Evolutionary conservation across 345 rosid genomes (phyloP), one percentile per base, ranked within the genome.

Genomic region (Linum usitatissimum): DNA sequence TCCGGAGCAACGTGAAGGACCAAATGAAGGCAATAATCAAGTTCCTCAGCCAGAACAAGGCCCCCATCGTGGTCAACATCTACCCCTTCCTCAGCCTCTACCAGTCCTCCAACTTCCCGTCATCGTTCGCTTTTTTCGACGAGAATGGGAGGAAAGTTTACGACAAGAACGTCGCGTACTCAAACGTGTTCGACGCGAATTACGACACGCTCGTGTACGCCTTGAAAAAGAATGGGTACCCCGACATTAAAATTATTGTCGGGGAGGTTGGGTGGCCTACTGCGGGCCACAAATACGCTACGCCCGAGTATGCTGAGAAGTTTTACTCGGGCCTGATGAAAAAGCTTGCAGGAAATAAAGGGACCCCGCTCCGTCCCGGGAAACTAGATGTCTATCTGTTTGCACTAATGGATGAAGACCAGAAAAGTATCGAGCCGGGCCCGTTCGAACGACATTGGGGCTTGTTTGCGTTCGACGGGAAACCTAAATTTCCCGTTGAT

Each of bases 221-320:
- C 0, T 56, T 93, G 65, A 86, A 61, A 58, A 83, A 78, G 54
- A 73, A 70, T 10, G 87, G 87, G 0, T 17, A 40, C 42, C 53
- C 77, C 0, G 68, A 87, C 23, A 9, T 93, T 68, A 69, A 79
- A 65, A 80, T 94, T 64, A 9, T 87, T 0, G 84, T 93, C 10
- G 99, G 99, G 1, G 99, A 93, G 79, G 84, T 88, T 1, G 99
- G 99, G 1, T 94, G 97, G 96, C 99, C 97, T 0, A 90, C 97
- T 0, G 89, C 90, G 2, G 96, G 95, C 23, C 45, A 75, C 53
- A 49, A 55, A 13, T 57, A 59, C 12, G 96, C 82, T 0, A 77
- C 63, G 3, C 6, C 6, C 1, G 64, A 64, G 9, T 36, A 60
- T 30, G 99, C 97, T 0, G 53, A 83, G 48, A 84, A 73, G 45